Percentiles rank a stretch among this genome's conserved stretches.
These are phyloP conservation scores for Mycosphaerella arachidis DNA, from an alignment of 2,329 filamentous ascomycete genomes.

Conservation along the genomic window DNA sequence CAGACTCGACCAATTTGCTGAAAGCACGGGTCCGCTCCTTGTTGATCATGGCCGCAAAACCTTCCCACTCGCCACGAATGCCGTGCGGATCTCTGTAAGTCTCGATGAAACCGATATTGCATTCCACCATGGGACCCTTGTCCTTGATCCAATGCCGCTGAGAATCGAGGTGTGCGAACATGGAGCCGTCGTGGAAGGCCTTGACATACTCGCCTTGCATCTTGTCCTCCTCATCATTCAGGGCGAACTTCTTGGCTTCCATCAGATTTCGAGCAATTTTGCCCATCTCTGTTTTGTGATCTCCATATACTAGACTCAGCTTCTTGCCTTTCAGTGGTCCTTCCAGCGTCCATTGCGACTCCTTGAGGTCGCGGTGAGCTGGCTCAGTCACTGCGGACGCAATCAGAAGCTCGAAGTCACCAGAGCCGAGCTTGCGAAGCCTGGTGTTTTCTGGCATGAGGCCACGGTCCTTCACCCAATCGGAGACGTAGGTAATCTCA, in stretches of 20 bases:
- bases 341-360: conserved; percentile 44
- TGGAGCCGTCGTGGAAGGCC: conserved; percentile 47
- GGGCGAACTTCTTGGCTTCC: conserved; percentile 45
- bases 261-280: conserved; percentile 44
- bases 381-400: conserved; percentile 44
- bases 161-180: conserved; percentile 48
- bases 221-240: conserved; percentile 41
- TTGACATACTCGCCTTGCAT: conserved; percentile 48
- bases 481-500: conserved; percentile 44
- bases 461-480: conserved; percentile 45
- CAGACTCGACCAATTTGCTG: conserved; percentile 74
- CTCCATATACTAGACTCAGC: conserved; percentile 43
- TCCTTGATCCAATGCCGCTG: conserved; percentile 53
- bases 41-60: conserved; percentile 65
- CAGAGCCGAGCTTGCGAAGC: conserved; percentile 41
- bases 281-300: conserved; percentile 44
- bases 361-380: conserved; percentile 38
- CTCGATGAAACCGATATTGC: conserved; percentile 53
- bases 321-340: conserved; percentile 42
- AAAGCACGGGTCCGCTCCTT: conserved; percentile 86
- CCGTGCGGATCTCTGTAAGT: conserved; percentile 53
- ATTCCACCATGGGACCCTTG: conserved; percentile 49
- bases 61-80: conserved; percentile 43
- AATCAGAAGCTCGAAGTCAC: conserved; percentile 46
- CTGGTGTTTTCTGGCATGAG: conserved; percentile 50